Evolutionary conservation across 345 rosid genomes (phyloP), one percentile per base, ranked within the genome.

Genomic region (Isatis tinctoria): DNA sequence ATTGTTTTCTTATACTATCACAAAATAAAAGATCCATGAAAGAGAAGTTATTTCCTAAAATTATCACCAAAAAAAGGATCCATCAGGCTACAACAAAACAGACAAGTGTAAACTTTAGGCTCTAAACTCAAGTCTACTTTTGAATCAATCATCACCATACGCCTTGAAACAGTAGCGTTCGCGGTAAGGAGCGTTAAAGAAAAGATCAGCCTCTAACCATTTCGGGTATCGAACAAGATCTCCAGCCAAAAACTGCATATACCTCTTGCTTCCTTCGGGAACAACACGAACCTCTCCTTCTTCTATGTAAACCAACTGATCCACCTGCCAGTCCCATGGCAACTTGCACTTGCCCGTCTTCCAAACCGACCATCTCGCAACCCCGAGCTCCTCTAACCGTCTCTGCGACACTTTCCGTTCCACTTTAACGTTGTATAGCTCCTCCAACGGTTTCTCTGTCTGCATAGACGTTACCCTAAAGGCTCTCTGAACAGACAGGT

Each of bases 231-330:
- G 84, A 68, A 94, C 86, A 24, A 94, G 91, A 77, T 94, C 97
- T 4, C 98, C 98, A 0, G 96, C 95, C 52, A 87, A 60, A 65
- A 91, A 94, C 72, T 57, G 87, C 98, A 94, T 87, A 82, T 74
- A 94, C 57, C 74, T 74, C 60, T 83, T 65, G 62, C 97, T 86
- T 35, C 97, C 97, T 80, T 91, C 90, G 0, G 98, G 97, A 14
- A 90, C 97, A 8, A 94, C 97, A 40, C 93, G 87, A 49, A 91
- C 98, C 73, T 94, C 98, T 6, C 98, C 98, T 86, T 94, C 97
- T 83, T 94, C 96, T 1, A 94, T 84, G 78, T 91, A 94, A 64
- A 94, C 98, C 73, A 91, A 63, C 85, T 91, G 98, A 72, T 94
- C 97, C 51, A 84, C 96, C 67, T 91, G 97, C 98, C 97, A 94